Base-by-base conservation (phyloP, 768 basidiomycete species). In the Serendipita indica region DNA sequence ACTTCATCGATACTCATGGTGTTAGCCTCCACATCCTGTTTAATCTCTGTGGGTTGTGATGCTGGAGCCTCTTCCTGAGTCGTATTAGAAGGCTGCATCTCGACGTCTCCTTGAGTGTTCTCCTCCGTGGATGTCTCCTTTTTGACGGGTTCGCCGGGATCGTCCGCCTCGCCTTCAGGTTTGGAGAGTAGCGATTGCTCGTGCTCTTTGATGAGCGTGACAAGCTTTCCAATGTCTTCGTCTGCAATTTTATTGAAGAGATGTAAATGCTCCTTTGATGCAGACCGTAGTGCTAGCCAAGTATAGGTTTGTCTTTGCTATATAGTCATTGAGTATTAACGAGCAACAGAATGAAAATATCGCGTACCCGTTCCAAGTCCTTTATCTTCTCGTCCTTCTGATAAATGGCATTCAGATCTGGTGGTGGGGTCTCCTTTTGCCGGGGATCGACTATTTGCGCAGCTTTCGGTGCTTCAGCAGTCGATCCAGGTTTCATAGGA, bases 261-360 rank as follows among this genome's bases (percentile, higher is more conserved):
- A 62, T 82, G 79, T 37, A 89, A 67, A 68, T 89, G 72, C 60
- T 77, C 76, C 63, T 86, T 82, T 34, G 88, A 83, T 58, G 85
- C 80, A 39, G 79, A 77, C 18, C 89, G 84, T 60, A 91, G 75
- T 5, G 83, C 84, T 16, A 89, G 75, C 89, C 89, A 92, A 3
- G 86, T 73, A 75, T 81, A 80, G 2, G 84, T 79, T 61, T 82
- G 78, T 64, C 88, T 86, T 69, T 80, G 82, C 89, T 89, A 65
- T 18, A 60, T 43, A 63, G 33, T 5, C 30, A 54, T 20, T n/a
- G 2, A 57, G 33, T 39, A 56, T 20, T 27, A 28, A 57, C 20
- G 37, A 32, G 28, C 37, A 52, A 57, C 30, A 49, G 57, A 39
- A 59, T 54, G n/a, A 59, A 13, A 20, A 32, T 25, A 32, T n/a